Conservation (phyloP, 2,329 filamentous ascomycete species). For the Colletotrichum phormii region DNA sequence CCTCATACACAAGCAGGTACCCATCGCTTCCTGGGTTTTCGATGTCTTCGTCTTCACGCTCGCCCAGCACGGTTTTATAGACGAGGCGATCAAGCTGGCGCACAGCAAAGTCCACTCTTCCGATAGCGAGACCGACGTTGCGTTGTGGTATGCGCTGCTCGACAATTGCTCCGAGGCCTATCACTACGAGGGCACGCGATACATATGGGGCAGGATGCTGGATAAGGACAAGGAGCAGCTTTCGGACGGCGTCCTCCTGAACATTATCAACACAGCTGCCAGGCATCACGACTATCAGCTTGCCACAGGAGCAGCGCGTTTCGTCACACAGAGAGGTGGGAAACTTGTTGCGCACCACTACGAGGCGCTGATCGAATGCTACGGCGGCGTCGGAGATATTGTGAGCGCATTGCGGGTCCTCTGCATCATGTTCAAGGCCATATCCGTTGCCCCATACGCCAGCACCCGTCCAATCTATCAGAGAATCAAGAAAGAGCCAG, state of each 20-base stretch:
- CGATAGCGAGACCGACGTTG: slow-evolving; percentile 49
- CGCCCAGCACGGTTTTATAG: slow-evolving; percentile 77
- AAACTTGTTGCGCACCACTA: slow-evolving; percentile 78
- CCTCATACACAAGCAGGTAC: slow-evolving; percentile 68
- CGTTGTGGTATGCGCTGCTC: slow-evolving; percentile 78
- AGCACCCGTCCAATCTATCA: slow-evolving; percentile 74
- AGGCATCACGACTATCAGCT: slow-evolving; percentile 75
- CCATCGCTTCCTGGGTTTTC: slow-evolving; percentile 78
- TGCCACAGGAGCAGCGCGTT: slow-evolving; percentile 76
- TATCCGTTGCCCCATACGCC: slow-evolving; percentile 65
- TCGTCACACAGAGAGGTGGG: slow-evolving; percentile 69
- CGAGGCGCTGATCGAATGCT: slow-evolving; percentile 80
- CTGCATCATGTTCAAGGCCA: slow-evolving; percentile 77
- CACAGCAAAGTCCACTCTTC: slow-evolving; percentile 60
- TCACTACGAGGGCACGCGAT: slow-evolving; percentile 73
- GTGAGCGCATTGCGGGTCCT: slow-evolving; percentile 76
- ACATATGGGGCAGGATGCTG: slow-evolving; percentile 72
- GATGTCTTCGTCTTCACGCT: slow-evolving; percentile 82
- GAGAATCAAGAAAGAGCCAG: slow-evolving; percentile 61
- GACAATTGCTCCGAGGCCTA: slow-evolving; percentile 76
- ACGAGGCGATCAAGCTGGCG: slow-evolving; percentile 80
- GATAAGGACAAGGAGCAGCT: slow-evolving; percentile 67
- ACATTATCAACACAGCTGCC: slow-evolving; percentile 79
- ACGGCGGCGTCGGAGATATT: slow-evolving; percentile 70
- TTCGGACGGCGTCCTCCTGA: slow-evolving; percentile 72